Conservation (phyloP, 768 basidiomycete genomes). For the Kockovaella imperatae region DNA sequence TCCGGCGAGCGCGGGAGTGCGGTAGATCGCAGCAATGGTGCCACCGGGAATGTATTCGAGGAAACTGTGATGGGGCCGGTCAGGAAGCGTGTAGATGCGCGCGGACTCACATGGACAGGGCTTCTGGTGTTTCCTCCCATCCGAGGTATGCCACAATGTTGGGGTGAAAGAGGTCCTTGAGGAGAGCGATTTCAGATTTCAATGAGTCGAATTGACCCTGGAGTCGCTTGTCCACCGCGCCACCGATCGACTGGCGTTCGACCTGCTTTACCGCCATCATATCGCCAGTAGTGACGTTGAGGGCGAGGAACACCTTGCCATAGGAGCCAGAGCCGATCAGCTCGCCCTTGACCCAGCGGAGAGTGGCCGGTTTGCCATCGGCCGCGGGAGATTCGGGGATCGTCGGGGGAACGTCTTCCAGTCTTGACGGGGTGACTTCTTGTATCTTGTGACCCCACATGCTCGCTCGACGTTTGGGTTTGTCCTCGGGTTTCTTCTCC, state of each 20-base stretch:
- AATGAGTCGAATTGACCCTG: slow-evolving; percentile 78
- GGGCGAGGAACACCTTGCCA: slow-evolving; percentile 87
- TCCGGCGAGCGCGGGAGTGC: slow-evolving; percentile 66
- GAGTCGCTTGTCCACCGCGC: slow-evolving; percentile 81
- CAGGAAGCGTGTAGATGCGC: slow-evolving; percentile 9
- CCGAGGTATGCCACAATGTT: slow-evolving; percentile 93
- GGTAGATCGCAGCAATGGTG: slow-evolving; percentile 75
- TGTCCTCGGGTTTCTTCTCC: slow-evolving; percentile 56
- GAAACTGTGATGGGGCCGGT: slow-evolving; percentile 64
- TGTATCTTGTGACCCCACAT: slow-evolving; percentile 90
- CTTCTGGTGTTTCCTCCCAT: slow-evolving; percentile 70
- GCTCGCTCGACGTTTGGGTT: slow-evolving; percentile 64
- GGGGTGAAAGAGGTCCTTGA: slow-evolving; percentile 92
- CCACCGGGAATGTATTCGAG: slow-evolving; percentile 98
- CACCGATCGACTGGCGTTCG: slow-evolving; percentile 80
- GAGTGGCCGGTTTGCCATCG: slow-evolving; percentile 54
- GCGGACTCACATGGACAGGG: slow-evolving; percentile 76
- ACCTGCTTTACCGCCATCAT: slow-evolving; percentile 99
- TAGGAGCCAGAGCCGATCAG: slow-evolving; percentile 96
- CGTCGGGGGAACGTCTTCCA: slow-evolving; percentile 38
- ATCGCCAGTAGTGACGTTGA: slow-evolving; percentile 93
- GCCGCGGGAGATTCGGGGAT: slow-evolving; percentile 31
- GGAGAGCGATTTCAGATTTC: slow-evolving; percentile 86
- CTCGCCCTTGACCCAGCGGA: slow-evolving; percentile 98
- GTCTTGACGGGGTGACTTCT: slow-evolving; percentile 76